Evolutionary conservation across 441 rosid genomes (phyloP), one percentile per base, ranked within the genome.

Genomic region (Aquilaria agallochum): DNA sequence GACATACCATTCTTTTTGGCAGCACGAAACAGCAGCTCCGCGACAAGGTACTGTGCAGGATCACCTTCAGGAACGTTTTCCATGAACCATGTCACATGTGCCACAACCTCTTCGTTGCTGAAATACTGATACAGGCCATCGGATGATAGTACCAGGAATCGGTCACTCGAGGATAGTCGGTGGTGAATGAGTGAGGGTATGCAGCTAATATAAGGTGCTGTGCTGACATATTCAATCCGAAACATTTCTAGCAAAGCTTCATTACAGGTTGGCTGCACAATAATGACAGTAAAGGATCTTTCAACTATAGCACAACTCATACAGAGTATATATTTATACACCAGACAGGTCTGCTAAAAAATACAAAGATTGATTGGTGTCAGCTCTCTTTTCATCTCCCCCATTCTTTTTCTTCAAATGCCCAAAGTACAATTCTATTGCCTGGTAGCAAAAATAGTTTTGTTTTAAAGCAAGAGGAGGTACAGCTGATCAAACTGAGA

Each of bases 81-180:
- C 66, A 92, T 92, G 81, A 92, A 92, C 98, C 98, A 92, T 11
- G 87, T 88, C 64, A 92, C 98, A 76, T 82, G 98, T 44, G 98
- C 92, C 74, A 90, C 92, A 36, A 92, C 92, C 77, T 92, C 97
- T 74, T 92, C 98, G 65, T 90, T 92, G 85, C 94, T 90, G 67
- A 92, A 86, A 79, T 86, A 92, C 74, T 92, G 96, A 68, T 92
- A 92, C 64, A 92, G 84, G 62, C 98, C 98, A 70, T 92, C 97
- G 12, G 98, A 92, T 54, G 89, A 92, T 71, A 92, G 80, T 48
- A 92, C 94, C 79, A 92, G 76, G 83, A 92, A 90, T 34, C 88
- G 85, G 56, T 92, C 97, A 55, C 89, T 79, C 59, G 96, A 88
- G 60, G 87, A 80, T 36, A 88, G 97, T 42, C 96, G 89, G 74